Evolutionary conservation across 352 stramenopile species (phyloP), one percentile per base, ranked within the genome.

Genomic region (Phytopythium chamaehyphon): DNA sequence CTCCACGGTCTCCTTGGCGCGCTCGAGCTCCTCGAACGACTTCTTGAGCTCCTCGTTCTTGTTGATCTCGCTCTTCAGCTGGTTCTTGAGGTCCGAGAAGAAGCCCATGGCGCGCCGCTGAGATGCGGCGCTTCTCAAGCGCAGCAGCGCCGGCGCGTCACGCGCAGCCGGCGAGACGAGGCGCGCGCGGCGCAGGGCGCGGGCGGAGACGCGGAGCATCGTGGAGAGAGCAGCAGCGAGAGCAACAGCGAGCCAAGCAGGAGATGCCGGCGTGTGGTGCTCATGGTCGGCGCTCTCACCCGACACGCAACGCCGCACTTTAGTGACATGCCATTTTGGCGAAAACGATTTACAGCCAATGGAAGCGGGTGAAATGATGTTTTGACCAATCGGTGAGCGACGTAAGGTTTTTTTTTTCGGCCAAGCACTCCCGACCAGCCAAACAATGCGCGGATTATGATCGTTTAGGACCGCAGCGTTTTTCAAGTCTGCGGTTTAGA

Each of bases 31-130:
- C 51, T 92, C 75, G 15, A 89, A 73, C 10, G 72, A 84, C 49
- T 90, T 86, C 53, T 88, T 88, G 50, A 88, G 64, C 67, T 88
- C 76, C 55, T 86, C 72, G 55, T 88, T 88, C 66, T 90, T 89
- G 43, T 88, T 76, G 52, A 90, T 70, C 59, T 93, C 83, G 45
- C 70, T 81, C 60, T 90, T 83, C 35, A 90, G 64, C 52, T 88
- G 77, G 50, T 89, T 87, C 65, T 88, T 91, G 38, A 90, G 48
- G 53, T 90, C 73, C 44, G 73, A 82, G 54, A 88, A 89, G 63
- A 90, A 83, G 19, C 79, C 76, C 72, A 90, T 83, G 4, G 62
- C 36, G 19, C 79, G 77, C 28, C 54, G 57, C 72, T 87, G 76
- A 18, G 31, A 49, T 22, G 58, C 59, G 7, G 43, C 33, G 21